phyloP scores from a whole-genome alignment of 2,329 filamentous ascomycete species.

The Phoma herbarum region DNA sequence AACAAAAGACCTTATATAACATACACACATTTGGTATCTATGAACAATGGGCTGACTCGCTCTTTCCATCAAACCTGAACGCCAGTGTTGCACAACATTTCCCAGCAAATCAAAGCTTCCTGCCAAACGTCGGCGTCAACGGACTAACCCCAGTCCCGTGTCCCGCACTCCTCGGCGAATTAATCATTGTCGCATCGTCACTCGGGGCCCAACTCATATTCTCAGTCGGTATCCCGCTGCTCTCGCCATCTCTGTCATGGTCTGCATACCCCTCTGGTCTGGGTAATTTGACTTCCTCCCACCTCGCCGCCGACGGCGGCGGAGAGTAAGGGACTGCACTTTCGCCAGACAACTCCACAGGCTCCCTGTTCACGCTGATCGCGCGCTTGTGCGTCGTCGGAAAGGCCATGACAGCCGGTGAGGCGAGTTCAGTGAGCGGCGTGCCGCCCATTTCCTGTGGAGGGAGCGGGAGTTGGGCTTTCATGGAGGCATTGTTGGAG shows the following conservation, averaged over 20 bases:
- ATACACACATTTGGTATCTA: constrained; percentile 4
- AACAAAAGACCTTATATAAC: no score
- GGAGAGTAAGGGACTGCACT: constrained; percentile 13
- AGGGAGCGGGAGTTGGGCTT: constrained; percentile 18
- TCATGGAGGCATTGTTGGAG: constrained; percentile 22
- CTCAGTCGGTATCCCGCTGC: constrained; percentile 23
- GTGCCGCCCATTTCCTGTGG: constrained; percentile 39
- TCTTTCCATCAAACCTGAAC: background rate
- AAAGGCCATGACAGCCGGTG: constrained; percentile 22
- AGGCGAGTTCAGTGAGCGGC: constrained; percentile 35
- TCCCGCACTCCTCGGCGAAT: constrained; percentile 5
- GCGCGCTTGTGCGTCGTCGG: constrained; percentile 33
- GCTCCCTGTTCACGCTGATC: constrained; percentile 33
- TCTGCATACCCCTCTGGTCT: constrained; percentile 16
- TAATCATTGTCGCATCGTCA: constrained; percentile 30
- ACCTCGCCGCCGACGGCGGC: constrained; percentile 25
- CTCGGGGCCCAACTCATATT: constrained; percentile 36
- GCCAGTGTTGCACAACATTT: background rate
- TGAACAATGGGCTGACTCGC: background rate
- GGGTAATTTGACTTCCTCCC: constrained; percentile 35
- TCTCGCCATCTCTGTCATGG: constrained; percentile 32
- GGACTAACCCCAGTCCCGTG: constrained; percentile 31
- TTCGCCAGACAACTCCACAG: constrained; percentile 38
- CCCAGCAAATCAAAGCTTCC: background rate
- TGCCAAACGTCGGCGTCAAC: constrained; percentile 25